A percentile compares a stretch with the other conserved stretches of the same genome.
These are phyloP conservation scores for Physcomitrium patens DNA, from an alignment of 225 moss, liverwort and hornwort genomes.

Conservation along the genomic window DNA sequence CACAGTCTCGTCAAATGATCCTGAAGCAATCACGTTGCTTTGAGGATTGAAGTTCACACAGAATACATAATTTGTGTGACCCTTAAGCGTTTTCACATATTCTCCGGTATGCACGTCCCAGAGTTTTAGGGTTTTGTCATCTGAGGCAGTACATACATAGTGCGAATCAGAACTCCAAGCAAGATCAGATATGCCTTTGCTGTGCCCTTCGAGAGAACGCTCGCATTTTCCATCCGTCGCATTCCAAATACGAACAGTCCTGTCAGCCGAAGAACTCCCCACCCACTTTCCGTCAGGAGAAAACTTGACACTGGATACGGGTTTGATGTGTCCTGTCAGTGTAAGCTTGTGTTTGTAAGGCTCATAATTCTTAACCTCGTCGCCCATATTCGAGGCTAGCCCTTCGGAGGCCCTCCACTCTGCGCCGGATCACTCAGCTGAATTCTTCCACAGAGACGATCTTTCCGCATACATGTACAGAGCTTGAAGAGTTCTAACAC, in stretches of 20 bases:
- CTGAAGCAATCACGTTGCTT: conserved; percentile 90
- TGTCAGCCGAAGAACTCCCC: conserved; percentile 95
- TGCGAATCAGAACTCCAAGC: conserved; percentile 95
- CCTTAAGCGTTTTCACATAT: conserved; percentile 90
- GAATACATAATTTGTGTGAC: conserved; percentile 95
- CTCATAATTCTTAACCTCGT: conserved; percentile 64
- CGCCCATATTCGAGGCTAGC: conserved; percentile 60
- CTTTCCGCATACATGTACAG: conserved; percentile 5
- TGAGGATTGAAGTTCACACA: conserved; percentile 99
- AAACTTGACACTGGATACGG: conserved; percentile 93
- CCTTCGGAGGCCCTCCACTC: conserved; percentile 56
- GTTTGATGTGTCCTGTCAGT: conserved; percentile 75
- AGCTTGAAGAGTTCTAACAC: no score
- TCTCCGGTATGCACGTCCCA: conserved; percentile 90
- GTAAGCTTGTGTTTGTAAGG: conserved; percentile 74
- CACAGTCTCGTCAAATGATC: conserved; percentile 96
- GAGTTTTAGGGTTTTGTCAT: conserved; percentile 89
- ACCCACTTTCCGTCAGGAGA: conserved; percentile 97
- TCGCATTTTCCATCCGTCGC: conserved; percentile 70
- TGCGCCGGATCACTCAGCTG: not conserved
- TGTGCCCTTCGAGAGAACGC: conserved; percentile 85
- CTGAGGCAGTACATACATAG: conserved; percentile 91
- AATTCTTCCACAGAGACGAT: not conserved
- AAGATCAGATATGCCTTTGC: conserved; percentile 93
- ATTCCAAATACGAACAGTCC: conserved; percentile 81